A percentile compares a stretch with the other conserved stretches of the same genome.
These are phyloP conservation scores for Mucor ambiguus DNA, from an alignment of 371 early-diverging fungal genomes.

Conservation along the genomic window DNA sequence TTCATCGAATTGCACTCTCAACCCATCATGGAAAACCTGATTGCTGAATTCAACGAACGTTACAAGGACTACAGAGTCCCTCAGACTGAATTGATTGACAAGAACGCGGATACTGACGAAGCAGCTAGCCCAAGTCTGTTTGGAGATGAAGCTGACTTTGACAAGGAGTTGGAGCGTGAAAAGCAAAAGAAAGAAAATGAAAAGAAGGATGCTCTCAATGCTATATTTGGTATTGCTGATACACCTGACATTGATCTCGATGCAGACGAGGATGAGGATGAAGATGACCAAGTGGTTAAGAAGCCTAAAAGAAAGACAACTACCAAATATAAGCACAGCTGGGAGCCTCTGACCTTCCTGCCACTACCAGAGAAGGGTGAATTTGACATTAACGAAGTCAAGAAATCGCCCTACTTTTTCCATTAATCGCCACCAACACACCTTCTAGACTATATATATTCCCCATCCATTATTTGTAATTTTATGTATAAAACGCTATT, in stretches of 20 bases:
- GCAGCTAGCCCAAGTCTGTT: background rate
- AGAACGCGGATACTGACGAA: background rate
- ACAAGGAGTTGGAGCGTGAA: conserved; percentile 28
- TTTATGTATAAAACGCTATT: conserved; percentile 3
- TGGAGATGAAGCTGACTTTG: conserved; percentile 15
- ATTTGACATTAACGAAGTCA: conserved; percentile 83
- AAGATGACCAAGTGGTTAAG: conserved; percentile 10
- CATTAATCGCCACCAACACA: conserved; percentile 44
- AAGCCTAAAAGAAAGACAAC: conserved; percentile 18
- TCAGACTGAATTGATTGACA: conserved; percentile 27
- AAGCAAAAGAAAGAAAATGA: conserved; percentile 29
- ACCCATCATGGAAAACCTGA: conserved; percentile 85
- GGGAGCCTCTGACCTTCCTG: conserved; percentile 75
- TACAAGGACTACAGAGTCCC: conserved; percentile 78
- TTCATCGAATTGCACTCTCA: conserved; percentile 87
- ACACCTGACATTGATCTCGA: conserved; percentile 18
- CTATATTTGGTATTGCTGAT: conserved; percentile 33
- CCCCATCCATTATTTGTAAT: conserved; percentile 3
- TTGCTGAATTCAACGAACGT: conserved; percentile 82
- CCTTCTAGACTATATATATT: conserved; percentile 3
- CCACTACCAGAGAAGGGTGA: conserved; percentile 83
- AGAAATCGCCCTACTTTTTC: conserved; percentile 90
- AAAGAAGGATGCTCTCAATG: conserved; percentile 35
- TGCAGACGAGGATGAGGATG: conserved; percentile 24
- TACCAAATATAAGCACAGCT: conserved; percentile 49